Percentiles rank a stretch among this genome's conserved stretches.
These are phyloP conservation scores for Dothistroma septosporum DNA, from an alignment of 2,329 filamentous ascomycete species.

Conservation along the genomic window DNA sequence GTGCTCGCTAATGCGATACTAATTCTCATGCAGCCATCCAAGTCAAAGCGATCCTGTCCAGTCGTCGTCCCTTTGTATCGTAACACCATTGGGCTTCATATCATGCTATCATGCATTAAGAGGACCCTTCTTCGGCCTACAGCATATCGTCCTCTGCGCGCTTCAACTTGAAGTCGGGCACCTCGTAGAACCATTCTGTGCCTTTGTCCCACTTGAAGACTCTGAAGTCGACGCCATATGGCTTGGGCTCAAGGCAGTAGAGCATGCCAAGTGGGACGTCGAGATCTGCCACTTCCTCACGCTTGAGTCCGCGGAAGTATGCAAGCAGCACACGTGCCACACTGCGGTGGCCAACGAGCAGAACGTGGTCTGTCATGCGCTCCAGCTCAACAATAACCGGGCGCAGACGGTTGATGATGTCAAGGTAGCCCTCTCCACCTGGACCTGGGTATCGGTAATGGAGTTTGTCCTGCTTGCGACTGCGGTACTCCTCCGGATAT, in stretches of 20 bases:
- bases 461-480: constrained; percentile 80
- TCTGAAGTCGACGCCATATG: constrained; percentile 95
- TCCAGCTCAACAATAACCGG: constrained; percentile 97
- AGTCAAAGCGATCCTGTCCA: background rate
- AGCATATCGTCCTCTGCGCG: constrained; percentile 46
- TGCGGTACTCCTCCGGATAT: constrained; percentile 74
- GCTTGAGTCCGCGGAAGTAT: constrained; percentile 90
- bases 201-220: constrained; percentile 84
- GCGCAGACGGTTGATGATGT: constrained; percentile 90
- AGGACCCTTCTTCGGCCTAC: constrained; percentile 4
- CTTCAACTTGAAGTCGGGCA: constrained; percentile 76
- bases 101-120: background rate
- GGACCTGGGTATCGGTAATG: constrained; percentile 95
- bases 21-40: background rate
- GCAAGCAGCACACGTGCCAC: constrained; percentile 89
- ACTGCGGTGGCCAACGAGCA: constrained; percentile 88
- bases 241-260: constrained; percentile 94
- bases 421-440: constrained; percentile 91
- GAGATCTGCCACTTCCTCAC: constrained; percentile 88
- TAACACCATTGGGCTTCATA: background rate
- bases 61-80: background rate
- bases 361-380: constrained; percentile 90
- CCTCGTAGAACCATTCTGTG: constrained; percentile 74
- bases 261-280: constrained; percentile 91
- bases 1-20: background rate